phyloP scores from a whole-genome alignment of 2,329 filamentous ascomycete species.

The Escovopsis sp. region DNA sequence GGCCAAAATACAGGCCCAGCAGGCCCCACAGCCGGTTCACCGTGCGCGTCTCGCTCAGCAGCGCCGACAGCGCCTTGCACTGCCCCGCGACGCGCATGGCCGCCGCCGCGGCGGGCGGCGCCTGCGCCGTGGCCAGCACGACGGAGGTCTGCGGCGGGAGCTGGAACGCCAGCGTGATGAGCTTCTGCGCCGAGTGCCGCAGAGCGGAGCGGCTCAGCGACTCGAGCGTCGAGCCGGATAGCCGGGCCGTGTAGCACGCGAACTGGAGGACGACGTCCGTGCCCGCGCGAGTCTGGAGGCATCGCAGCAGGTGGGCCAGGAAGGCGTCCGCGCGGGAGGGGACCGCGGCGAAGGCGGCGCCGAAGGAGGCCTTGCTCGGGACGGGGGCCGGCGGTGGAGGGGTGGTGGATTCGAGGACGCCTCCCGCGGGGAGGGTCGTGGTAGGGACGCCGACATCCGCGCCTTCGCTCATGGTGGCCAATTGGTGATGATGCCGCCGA shows the following conservation, averaged over 20 bases:
- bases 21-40: conserved; percentile 65
- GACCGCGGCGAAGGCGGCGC: conserved; percentile 6
- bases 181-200: conserved; percentile 31
- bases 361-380: conserved; percentile 4
- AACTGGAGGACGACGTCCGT: conserved; percentile 56
- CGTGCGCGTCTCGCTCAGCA: conserved; percentile 56
- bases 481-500: neutral
- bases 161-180: conserved; percentile 36
- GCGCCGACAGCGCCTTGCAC: conserved; percentile 44
- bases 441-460: neutral
- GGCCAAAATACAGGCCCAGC: conserved; percentile 58
- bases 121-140: conserved; percentile 23
- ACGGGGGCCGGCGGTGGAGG: conserved; percentile 4
- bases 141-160: conserved; percentile 35
- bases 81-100: conserved; percentile 34
- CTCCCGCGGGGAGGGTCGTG: conserved; percentile 7
- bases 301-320: conserved; percentile 40
- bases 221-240: conserved; percentile 35
- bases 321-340: conserved; percentile 30
- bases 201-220: conserved; percentile 41
- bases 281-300: conserved; percentile 52
- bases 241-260: conserved; percentile 49
- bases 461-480: conserved; percentile 1
- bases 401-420: conserved; percentile 3
- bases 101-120: conserved; percentile 23